Evolutionary conservation across 2,329 filamentous ascomycete species (phyloP), one percentile per base, ranked within the genome.

Genomic region (Passalora sequoiae): DNA sequence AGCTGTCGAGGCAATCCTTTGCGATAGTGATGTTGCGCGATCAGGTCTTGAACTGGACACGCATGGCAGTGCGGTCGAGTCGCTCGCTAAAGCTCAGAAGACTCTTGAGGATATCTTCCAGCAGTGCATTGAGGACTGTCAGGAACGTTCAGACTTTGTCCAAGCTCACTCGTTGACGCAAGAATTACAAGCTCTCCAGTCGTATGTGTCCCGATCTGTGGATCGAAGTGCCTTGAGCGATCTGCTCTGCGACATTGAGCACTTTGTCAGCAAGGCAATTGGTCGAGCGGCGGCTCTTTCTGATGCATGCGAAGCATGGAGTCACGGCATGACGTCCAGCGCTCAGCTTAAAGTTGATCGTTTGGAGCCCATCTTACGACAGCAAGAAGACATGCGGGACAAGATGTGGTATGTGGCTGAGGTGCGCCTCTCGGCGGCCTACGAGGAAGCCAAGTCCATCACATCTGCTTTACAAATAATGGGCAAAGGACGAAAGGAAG

Each of bases 371-470:
- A 30, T 50, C 20, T 13, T 40, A 9, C 33, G 46, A 17, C 30
- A 38, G 13, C 44, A 50, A 33, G 47, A 52, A 27, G 39, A 36
- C 17, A 35, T 58, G 10, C 80, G 92, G 30, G 86, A 95, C 63
- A 97, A 97, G 72, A 95, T 97, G 86, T 98, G 92, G 92, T 98
- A 94, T 63, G 86, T 92, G 47, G 91, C 86, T 1, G 89, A 96
- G 63, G 89, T 97, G 20, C 84, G 87, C 50, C 89, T 91, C 57
- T 96, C 92, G 3, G 85, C 82, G 37, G 80, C 82, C 7, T 97
- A 96, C 58, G 86, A 92, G 47, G 84, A 94, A 55, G 88, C 87
- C 28, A 83, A 83, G 46, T 87, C 91, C 52, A 83, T 97, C 35
- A 86, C 89, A 4, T 77, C 86, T 47, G 92, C 91, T 4, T 71